Percentiles rank a stretch among this genome's conserved stretches.
phyloP scores from a whole-genome alignment of 495 filamentous ascomycete species.

The Halenospora varia region DNA sequence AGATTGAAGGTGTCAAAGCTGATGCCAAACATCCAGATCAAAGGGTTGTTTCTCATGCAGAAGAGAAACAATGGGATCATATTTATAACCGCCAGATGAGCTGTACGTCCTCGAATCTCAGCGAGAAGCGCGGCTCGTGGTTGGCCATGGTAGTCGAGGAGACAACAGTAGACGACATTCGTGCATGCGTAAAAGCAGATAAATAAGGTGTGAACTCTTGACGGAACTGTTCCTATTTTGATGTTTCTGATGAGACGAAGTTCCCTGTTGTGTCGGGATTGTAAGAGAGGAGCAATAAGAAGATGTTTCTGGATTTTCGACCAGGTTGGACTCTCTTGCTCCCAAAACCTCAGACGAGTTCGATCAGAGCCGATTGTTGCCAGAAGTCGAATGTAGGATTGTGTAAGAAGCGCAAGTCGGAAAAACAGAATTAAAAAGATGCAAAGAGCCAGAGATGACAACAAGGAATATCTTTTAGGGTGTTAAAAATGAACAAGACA shows the following conservation, averaged over 20 bases:
- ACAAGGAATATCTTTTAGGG: background rate
- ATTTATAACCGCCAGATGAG: slow-evolving; percentile 63
- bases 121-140: background rate
- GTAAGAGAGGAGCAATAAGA: slow-evolving; percentile 77
- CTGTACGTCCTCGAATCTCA: background rate
- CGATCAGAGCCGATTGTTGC: slow-evolving; percentile 39
- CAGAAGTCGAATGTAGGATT: slow-evolving; percentile 40
- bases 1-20: slow-evolving; percentile 95
- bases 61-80: slow-evolving; percentile 80
- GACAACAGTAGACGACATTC: slow-evolving; percentile 60
- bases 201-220: slow-evolving; percentile 70
- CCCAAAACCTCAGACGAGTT: slow-evolving; percentile 43
- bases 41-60: slow-evolving; percentile 83
- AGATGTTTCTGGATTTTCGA: slow-evolving; percentile 65
- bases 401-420: slow-evolving; percentile 9
- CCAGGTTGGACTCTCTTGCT: slow-evolving; percentile 39
- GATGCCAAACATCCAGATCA: slow-evolving; percentile 77
- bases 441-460: background rate
- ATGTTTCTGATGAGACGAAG: slow-evolving; percentile 71
- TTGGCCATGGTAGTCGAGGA: slow-evolving; percentile 31
- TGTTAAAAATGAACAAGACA: background rate
- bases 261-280: slow-evolving; percentile 78
- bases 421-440: background rate
- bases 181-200: slow-evolving; percentile 58
- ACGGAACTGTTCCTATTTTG: slow-evolving; percentile 80